Evolutionary conservation across 2,329 filamentous ascomycete genomes (phyloP).

Genomic region (Helicocarpus griseus): DNA sequence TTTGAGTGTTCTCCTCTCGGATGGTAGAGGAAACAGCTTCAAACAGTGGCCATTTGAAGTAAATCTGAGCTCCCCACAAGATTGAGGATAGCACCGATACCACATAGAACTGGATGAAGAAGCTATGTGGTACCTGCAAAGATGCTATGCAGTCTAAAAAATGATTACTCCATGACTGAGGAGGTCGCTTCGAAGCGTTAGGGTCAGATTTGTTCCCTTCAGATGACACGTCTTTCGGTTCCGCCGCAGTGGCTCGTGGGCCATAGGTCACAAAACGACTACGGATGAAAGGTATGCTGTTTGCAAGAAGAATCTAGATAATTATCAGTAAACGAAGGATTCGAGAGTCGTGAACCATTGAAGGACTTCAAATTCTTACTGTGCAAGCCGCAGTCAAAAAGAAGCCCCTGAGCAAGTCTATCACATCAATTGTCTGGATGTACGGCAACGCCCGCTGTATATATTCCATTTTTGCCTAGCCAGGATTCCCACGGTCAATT

Average conservation of each 20-base stretch:
- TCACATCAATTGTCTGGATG: neutral
- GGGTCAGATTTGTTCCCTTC: neutral
- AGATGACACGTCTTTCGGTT: conserved; percentile 3
- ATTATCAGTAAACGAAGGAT: neutral
- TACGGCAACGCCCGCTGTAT: neutral
- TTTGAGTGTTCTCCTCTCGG: conserved; percentile 23
- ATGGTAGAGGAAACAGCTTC: conserved; percentile 36
- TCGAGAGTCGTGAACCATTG: too few relatives aligned
- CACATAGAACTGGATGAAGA: conserved; percentile 83
- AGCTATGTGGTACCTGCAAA: conserved; percentile 69
- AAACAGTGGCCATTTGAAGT: conserved; percentile 46
- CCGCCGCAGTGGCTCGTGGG: conserved; percentile 36
- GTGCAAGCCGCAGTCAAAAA: conserved; percentile 6
- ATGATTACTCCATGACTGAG: conserved; percentile 6
- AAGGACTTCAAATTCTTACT: neutral
- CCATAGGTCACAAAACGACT: conserved; percentile 53
- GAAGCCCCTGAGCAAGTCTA: neutral
- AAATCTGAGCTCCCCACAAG: conserved; percentile 63
- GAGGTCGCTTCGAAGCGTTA: conserved; percentile 5
- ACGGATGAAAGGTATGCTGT: conserved; percentile 41
- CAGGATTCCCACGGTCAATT: neutral
- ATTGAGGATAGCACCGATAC: conserved; percentile 58
- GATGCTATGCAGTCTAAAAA: conserved; percentile 43
- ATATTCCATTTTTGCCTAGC: neutral
- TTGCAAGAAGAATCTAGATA: conserved; percentile 40